A percentile compares a stretch with the other conserved stretches of the same genome.
These are phyloP conservation scores for Venustampulla echinocandica DNA, from an alignment of 495 filamentous ascomycete genomes.

Conservation along the genomic window DNA sequence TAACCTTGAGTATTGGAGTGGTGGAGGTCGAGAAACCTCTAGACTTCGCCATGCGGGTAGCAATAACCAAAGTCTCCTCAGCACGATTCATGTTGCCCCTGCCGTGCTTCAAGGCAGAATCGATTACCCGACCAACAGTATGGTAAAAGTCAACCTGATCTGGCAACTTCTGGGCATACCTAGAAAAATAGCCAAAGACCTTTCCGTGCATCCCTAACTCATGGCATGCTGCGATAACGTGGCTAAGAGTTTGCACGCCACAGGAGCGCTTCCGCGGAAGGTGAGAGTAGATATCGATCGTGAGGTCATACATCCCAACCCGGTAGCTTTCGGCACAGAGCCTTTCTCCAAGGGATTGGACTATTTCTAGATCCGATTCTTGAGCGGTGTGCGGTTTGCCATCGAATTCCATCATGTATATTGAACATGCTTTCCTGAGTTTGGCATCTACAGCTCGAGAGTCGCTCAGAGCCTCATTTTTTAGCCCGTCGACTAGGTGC, in stretches of 20 bases:
- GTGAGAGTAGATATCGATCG: conserved; percentile 27
- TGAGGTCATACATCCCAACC: conserved; percentile 13
- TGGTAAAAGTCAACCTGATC: conserved; percentile 5
- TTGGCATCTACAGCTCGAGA: not conserved
- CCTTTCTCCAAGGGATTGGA: conserved; percentile 13
- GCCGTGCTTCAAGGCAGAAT: conserved; percentile 6
- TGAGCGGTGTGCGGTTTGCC: conserved; percentile 13
- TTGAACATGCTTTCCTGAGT: conserved; percentile 22
- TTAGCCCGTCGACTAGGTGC: conserved; percentile 15
- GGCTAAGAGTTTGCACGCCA: conserved; percentile 16
- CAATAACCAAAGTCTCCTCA: conserved; percentile 12
- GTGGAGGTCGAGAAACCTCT: conserved; percentile 5
- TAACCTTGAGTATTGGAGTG: conserved; percentile 14
- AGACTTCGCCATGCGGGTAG: conserved; percentile 8
- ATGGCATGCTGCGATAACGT: conserved; percentile 24
- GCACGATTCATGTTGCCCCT: conserved; percentile 1
- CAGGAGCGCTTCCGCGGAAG: conserved; percentile 11
- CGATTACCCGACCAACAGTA: conserved; percentile 7
- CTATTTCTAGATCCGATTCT: conserved; percentile 7
- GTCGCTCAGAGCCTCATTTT: conserved; percentile 7
- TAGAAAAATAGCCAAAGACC: conserved; percentile 27
- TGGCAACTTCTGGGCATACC: conserved; percentile 26
- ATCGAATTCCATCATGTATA: conserved; percentile 31
- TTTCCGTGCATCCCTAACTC: conserved; percentile 22
- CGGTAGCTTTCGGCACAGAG: conserved; percentile 25